Evolutionary conservation across 225 moss, liverwort and hornwort species (phyloP).

Genomic region (Sphagnum contortum): DNA sequence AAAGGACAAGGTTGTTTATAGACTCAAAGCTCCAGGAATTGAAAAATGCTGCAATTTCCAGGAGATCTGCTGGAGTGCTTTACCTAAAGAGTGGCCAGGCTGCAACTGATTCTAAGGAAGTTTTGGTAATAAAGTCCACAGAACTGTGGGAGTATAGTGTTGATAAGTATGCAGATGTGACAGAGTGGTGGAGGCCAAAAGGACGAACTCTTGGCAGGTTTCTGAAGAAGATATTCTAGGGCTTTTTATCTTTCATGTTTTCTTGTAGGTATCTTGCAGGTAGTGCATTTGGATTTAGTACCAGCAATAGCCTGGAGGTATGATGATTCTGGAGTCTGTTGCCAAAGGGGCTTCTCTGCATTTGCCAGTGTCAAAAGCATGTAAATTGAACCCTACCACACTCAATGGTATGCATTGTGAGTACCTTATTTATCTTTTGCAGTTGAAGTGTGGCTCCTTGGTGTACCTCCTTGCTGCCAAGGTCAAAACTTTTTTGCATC

Average conservation of each 20-base stretch:
- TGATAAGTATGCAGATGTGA: conserved; percentile 72
- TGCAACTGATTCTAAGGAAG: conserved; percentile 47
- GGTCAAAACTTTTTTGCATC: conserved; percentile 17
- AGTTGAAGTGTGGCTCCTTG: too few species aligned
- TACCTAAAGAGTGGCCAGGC: conserved; percentile 82
- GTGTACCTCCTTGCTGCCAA: conserved; percentile 80
- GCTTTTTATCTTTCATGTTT: conserved; percentile 4
- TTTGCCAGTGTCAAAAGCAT: too few species aligned
- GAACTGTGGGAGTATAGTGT: conserved; percentile 48
- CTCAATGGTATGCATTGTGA: too few species aligned
- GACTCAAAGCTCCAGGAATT: conserved; percentile 41
- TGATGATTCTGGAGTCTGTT: conserved; percentile 1
- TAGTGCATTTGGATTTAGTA: conserved; percentile 17
- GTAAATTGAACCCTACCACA: too few species aligned
- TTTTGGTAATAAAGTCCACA: conserved; percentile 31
- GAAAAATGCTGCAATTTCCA: conserved; percentile 31
- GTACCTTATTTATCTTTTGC: too few species aligned
- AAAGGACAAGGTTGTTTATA: conserved; percentile 30
- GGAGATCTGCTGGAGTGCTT: conserved; percentile 38
- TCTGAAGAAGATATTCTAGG: conserved; percentile 81
- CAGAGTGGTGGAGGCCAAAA: conserved; percentile 89
- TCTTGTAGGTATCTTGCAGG: conserved; percentile 19
- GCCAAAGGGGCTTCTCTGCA: too few species aligned
- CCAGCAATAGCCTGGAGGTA: conserved; percentile 14
- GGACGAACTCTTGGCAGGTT: conserved; percentile 67